phyloP scores from a whole-genome alignment of 2,329 filamentous ascomycete species.

The Blastomyces percursus region DNA sequence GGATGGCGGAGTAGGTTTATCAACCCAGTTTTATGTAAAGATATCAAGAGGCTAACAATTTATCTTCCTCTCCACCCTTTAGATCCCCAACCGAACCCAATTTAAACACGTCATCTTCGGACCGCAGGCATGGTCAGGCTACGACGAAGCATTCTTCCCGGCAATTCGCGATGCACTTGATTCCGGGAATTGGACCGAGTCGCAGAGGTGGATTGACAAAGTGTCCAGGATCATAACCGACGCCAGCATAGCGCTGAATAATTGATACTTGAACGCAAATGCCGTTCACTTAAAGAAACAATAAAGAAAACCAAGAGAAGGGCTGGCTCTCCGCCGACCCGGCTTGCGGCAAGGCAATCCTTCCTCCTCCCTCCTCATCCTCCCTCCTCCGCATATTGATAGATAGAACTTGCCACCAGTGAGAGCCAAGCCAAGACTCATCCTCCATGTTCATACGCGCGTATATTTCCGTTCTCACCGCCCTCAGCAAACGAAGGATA shows the following conservation, averaged over 20 bases:
- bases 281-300: neutral
- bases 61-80: neutral
- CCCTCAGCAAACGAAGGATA: neutral
- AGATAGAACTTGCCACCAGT: neutral
- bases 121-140: slow-evolving; percentile 63
- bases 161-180: slow-evolving; percentile 74
- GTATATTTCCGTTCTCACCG: too few relatives aligned
- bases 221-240: slow-evolving; percentile 55
- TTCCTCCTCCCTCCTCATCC: too few relatives aligned
- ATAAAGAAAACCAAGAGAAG: neutral
- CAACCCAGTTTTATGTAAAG: neutral
- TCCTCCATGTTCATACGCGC: neutral
- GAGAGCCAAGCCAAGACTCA: neutral
- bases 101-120: slow-evolving; percentile 91
- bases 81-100: slow-evolving; percentile 78
- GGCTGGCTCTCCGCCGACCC: neutral
- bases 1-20: slow-evolving; percentile 58
- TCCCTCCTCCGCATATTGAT: neutral
- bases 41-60: slow-evolving; percentile 6
- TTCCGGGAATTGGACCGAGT: slow-evolving; percentile 56
- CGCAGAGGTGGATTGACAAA: slow-evolving; percentile 58
- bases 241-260: slow-evolving; percentile 45
- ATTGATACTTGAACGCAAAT: neutral
- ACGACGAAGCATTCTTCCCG: slow-evolving; percentile 62
- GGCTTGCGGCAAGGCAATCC: neutral